phyloP scores from a whole-genome alignment of 2,329 filamentous ascomycete genomes.

The Meredithiella fracta region DNA sequence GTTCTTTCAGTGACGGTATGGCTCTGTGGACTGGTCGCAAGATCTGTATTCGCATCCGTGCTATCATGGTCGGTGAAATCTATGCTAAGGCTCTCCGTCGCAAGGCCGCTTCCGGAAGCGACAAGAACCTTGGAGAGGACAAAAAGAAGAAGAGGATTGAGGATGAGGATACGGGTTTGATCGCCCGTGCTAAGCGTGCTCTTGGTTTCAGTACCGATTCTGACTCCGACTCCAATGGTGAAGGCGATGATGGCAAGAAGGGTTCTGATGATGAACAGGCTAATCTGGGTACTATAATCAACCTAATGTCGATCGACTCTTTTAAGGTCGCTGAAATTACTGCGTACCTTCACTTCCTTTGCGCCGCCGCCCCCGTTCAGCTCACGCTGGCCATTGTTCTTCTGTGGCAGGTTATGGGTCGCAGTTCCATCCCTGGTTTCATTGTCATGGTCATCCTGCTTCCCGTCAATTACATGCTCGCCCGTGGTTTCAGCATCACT shows the following conservation, averaged over 20 bases:
- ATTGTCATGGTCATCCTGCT: conserved; percentile 76
- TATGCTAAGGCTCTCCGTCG: conserved; percentile 89
- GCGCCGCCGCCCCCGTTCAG: conserved; percentile 80
- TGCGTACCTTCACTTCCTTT: conserved; percentile 89
- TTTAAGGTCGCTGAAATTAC: conserved; percentile 96
- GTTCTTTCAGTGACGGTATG: conserved; percentile 70
- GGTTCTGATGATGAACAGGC: conserved; percentile 52
- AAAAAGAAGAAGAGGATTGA: conserved; percentile 27
- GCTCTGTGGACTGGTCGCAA: conserved; percentile 87
- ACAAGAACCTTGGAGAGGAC: conserved; percentile 52
- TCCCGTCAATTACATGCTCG: conserved; percentile 79
- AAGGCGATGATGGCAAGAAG: conserved; percentile 20
- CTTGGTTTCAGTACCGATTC: conserved; percentile 40
- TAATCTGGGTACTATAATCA: conserved; percentile 95
- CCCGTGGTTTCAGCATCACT: conserved; percentile 65
- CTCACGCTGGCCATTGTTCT: conserved; percentile 64
- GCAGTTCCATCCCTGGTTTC: conserved; percentile 86
- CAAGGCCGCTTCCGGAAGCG: conserved; percentile 64
- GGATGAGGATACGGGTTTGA: conserved; percentile 23
- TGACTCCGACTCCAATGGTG: conserved; percentile 15
- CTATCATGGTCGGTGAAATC: conserved; percentile 92
- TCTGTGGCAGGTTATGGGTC: conserved; percentile 78
- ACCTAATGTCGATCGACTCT: conserved; percentile 97
- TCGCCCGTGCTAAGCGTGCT: conserved; percentile 36
- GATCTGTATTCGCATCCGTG: conserved; percentile 80